phyloP scores from a whole-genome alignment of 306 rosid genomes.

The Dryas alaskensis region DNA sequence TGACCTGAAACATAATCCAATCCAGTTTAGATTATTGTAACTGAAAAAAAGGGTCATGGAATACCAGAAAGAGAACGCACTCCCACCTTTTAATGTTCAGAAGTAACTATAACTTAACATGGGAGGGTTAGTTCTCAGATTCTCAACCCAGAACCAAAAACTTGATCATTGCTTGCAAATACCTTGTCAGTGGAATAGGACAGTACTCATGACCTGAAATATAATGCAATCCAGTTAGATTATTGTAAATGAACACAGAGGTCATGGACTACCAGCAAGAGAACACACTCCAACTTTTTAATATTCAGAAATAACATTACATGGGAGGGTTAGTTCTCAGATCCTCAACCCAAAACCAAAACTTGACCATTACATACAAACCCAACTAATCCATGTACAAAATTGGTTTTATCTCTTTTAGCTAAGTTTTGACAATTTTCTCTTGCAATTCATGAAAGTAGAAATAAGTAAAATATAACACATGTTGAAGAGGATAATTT shows the following conservation, averaged over 20 bases:
- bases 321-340: neutral
- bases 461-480: no score
- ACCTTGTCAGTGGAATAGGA: no score
- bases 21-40: neutral
- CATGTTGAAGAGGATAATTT: no score
- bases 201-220: no score
- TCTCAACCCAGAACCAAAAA: neutral
- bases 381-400: no score
- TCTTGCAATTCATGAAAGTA: no score
- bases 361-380: neutral
- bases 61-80: neutral
- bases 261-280: no score
- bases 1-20: constrained; percentile 4
- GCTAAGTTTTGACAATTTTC: no score
- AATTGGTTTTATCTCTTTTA: no score
- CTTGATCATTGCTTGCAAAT: neutral
- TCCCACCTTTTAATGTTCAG: no score
- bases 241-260: no score
- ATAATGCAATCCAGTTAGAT: no score
- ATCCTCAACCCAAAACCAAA: neutral
- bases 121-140: neutral
- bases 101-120: neutral
- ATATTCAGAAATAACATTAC: neutral
- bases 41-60: neutral
- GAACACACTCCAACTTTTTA: neutral